phyloP scores from a whole-genome alignment of 2,329 filamentous ascomycete genomes.

The Pseudodiploospora longispora region DNA sequence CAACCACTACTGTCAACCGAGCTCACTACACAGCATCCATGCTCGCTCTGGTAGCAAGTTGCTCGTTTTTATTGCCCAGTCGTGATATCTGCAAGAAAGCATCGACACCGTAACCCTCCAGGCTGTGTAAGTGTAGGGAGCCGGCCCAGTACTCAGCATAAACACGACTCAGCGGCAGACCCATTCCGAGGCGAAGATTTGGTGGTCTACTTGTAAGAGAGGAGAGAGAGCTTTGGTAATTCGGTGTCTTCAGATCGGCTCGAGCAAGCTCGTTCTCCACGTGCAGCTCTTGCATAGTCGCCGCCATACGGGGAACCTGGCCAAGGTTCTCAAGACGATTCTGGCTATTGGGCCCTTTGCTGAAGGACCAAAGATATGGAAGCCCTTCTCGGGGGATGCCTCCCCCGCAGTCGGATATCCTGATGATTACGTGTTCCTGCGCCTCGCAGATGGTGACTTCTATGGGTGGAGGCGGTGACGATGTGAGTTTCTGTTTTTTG shows the following conservation, averaged over 20 bases:
- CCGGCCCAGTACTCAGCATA: constrained; percentile 99
- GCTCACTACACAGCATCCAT: constrained; percentile 61
- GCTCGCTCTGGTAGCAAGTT: constrained; percentile 67
- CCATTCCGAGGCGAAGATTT: constrained; percentile 83
- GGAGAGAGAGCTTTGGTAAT: constrained; percentile 57
- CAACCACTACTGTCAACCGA: background rate
- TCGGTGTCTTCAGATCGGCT: constrained; percentile 33
- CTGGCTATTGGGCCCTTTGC: constrained; percentile 76
- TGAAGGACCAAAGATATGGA: constrained; percentile 93
- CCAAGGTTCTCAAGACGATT: constrained; percentile 76
- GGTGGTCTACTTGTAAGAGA: constrained; percentile 77
- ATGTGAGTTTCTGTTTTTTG: constrained; percentile 25
- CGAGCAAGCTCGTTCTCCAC: constrained; percentile 34
- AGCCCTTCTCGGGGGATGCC: constrained; percentile 80
- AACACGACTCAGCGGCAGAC: constrained; percentile 83
- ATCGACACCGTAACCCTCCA: constrained; percentile 94
- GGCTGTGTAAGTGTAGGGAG: constrained; percentile 77
- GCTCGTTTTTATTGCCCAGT: constrained; percentile 95
- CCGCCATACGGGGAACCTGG: constrained; percentile 83
- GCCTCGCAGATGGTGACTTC: constrained; percentile 93
- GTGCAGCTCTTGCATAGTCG: constrained; percentile 81
- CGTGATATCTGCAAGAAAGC: constrained; percentile 95
- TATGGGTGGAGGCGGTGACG: constrained; percentile 62
- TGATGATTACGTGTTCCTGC: constrained; percentile 88
- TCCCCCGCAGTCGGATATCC: constrained; percentile 90